Conservation (phyloP, 2,329 filamentous ascomycete genomes). For the Cyclaneusma minus region DNA sequence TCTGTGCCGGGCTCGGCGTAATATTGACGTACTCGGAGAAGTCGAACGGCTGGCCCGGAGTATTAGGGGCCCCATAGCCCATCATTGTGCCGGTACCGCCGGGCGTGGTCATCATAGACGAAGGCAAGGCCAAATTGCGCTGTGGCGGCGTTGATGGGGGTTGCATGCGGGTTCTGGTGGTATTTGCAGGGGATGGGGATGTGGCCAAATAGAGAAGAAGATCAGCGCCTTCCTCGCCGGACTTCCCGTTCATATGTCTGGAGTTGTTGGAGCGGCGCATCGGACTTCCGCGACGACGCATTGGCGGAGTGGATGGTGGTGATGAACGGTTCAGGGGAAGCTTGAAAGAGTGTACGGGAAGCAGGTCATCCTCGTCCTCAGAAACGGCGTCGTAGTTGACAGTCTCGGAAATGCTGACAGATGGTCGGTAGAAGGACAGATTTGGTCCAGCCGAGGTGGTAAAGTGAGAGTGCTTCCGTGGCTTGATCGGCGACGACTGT, state of each 20-base stretch:
- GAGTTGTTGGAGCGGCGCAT: conserved; percentile 31
- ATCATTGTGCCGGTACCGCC: conserved; percentile 55
- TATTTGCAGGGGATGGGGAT: conserved; percentile 72
- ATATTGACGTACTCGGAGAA: conserved; percentile 97
- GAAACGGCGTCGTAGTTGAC: conserved; percentile 46
- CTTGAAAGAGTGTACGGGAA: conserved; percentile 63
- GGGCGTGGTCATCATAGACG: conserved; percentile 80
- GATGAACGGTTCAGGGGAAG: conserved; percentile 45
- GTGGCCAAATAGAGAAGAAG: conserved; percentile 73
- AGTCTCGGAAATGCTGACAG: conserved; percentile 43
- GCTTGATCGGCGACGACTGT: conserved; percentile 76
- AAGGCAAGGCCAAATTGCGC: conserved; percentile 55
- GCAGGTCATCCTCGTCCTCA: conserved; percentile 71
- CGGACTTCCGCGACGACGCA: conserved; percentile 35
- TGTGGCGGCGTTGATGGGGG: conserved; percentile 65
- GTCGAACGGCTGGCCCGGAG: conserved; percentile 74
- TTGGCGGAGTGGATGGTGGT: conserved; percentile 67
- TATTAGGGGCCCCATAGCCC: conserved; percentile 47
- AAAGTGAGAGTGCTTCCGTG: conserved; percentile 59
- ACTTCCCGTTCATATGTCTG: conserved; percentile 33
- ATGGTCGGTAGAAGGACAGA: conserved; percentile 58
- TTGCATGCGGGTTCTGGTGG: conserved; percentile 36
- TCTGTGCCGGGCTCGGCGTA: conserved; percentile 87
- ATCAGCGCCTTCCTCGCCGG: conserved; percentile 67
- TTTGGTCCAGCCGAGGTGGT: conserved; percentile 55